Evolutionary conservation across 768 basidiomycete genomes (phyloP), one percentile per base, ranked within the genome.

Genomic region (Fomitopsis serialis): DNA sequence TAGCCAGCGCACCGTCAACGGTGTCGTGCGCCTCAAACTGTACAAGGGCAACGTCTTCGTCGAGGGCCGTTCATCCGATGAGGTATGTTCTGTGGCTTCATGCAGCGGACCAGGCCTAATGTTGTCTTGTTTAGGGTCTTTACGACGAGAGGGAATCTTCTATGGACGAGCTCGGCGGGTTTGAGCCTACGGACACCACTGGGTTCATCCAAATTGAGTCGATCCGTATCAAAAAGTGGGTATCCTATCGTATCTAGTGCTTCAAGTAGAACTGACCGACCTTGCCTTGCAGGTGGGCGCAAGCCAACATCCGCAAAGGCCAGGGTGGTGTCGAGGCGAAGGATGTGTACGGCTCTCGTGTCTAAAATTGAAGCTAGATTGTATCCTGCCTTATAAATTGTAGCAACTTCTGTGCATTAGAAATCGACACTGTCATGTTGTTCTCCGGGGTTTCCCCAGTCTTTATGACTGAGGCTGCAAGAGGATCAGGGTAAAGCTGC

Each of bases 101-200:
- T 13, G 4, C 25, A 17, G 21, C 3, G 32, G 13, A 21, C 9
- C 19, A 17, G 12, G 21, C 12, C 4, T 22, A 24, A n/a, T 44
- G 37, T 22, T 42, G 35, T 45, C 25, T 12, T 17, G 7, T 25
- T 1, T 56, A 91, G 87, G 91, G 92, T 66, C 79, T 99, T 23
- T 99, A 99, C 68, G 97, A 99, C 65, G 94, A 91, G 64, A 85
- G 85, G 29, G 80, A 97, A 72, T 92, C 92, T 10, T 97, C 94
- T 51, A 98, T 99, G 97, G 97, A 99, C 69, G 94, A 96, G 74
- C 84, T 98, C 54, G 96, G 97, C 56, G 96, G 95, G 42, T 98
- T 99, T 72, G 92, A 96, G 73, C 95, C 95, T 21, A 91, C 89
- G 29, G 93, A 96, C 65, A 94, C 94, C 34, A 82, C 89, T 47